These are phyloP conservation scores for Decorospora gaudefroyi DNA, from an alignment of 2,329 filamentous ascomycete species.

Conservation along the genomic window DNA sequence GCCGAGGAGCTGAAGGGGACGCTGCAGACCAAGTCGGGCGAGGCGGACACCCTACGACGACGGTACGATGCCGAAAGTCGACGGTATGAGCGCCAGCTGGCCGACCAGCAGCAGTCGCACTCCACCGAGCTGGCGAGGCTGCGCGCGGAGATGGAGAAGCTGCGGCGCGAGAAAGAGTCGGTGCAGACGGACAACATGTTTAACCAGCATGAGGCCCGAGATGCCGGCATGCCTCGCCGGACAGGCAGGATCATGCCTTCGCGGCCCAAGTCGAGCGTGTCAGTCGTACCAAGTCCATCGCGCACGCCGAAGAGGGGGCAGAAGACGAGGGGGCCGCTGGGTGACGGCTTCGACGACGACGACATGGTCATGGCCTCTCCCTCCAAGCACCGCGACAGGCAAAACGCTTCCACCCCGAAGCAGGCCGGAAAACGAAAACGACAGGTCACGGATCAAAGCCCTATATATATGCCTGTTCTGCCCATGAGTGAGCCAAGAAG, in stretches of 20 bases:
- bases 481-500: slow-evolving; percentile 50
- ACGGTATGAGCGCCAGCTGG: slow-evolving; percentile 66
- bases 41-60: slow-evolving; percentile 73
- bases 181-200: slow-evolving; percentile 73
- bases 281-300: slow-evolving; percentile 37
- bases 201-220: slow-evolving; percentile 71
- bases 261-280: slow-evolving; percentile 27
- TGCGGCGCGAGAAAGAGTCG: slow-evolving; percentile 67
- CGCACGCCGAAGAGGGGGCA: slow-evolving; percentile 66
- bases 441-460: slow-evolving; percentile 64
- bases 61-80: slow-evolving; percentile 66
- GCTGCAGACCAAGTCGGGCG: slow-evolving; percentile 64
- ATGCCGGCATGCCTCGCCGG: slow-evolving; percentile 52
- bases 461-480: slow-evolving; percentile 59
- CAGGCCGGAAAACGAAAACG: slow-evolving; percentile 70
- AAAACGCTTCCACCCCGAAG: slow-evolving; percentile 64
- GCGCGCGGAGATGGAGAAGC: slow-evolving; percentile 66
- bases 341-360: slow-evolving; percentile 77
- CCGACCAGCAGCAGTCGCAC: slow-evolving; percentile 64
- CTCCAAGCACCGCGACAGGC: slow-evolving; percentile 54
- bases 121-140: slow-evolving; percentile 67
- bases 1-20: slow-evolving; percentile 39
- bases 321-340: slow-evolving; percentile 60
- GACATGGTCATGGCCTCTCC: slow-evolving; percentile 62
- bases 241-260: slow-evolving; percentile 44